Conservation (phyloP, 352 stramenopile genomes). For the Saprolegnia diclina region DNA sequence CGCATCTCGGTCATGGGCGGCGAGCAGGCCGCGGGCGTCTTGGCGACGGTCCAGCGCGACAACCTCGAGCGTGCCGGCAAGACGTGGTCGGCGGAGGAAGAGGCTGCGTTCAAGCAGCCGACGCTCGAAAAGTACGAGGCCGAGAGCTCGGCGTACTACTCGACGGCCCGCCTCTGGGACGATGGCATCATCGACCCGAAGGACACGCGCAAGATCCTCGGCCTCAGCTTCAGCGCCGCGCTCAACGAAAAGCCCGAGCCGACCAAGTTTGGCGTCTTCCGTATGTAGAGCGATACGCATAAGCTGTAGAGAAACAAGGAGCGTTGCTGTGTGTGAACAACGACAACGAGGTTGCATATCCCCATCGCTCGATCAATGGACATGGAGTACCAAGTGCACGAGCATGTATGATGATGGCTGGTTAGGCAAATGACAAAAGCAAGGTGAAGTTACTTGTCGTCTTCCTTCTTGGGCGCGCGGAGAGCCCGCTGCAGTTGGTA, state of each 20-base stretch:
- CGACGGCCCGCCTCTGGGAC: slow-evolving; percentile 95
- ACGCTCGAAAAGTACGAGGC: slow-evolving; percentile 95
- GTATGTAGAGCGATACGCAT: slow-evolving; percentile 75
- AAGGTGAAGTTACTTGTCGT: not conserved
- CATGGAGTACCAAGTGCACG: not conserved
- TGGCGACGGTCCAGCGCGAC: slow-evolving; percentile 93
- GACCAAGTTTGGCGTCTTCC: slow-evolving; percentile 95
- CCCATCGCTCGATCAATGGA: no score
- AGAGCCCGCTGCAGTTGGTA: slow-evolving; percentile 71
- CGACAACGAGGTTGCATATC: not conserved
- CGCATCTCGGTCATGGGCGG: slow-evolving; percentile 96
- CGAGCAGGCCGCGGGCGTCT: slow-evolving; percentile 93
- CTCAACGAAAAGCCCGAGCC: slow-evolving; percentile 63
- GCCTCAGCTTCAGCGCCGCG: slow-evolving; percentile 65
- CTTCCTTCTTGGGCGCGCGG: slow-evolving; percentile 27
- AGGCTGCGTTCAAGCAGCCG: slow-evolving; percentile 92
- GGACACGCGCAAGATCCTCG: slow-evolving; percentile 87
- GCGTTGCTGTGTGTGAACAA: not conserved
- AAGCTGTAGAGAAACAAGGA: not conserved
- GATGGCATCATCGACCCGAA: slow-evolving; percentile 97
- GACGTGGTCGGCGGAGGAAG: slow-evolving; percentile 64
- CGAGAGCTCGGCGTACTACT: slow-evolving; percentile 94
- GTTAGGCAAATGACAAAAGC: not conserved
- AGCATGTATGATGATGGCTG: slow-evolving; percentile 5
- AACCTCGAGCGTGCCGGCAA: slow-evolving; percentile 73